Conservation (phyloP, 768 basidiomycete species). For the Lentinula aciculospora region DNA sequence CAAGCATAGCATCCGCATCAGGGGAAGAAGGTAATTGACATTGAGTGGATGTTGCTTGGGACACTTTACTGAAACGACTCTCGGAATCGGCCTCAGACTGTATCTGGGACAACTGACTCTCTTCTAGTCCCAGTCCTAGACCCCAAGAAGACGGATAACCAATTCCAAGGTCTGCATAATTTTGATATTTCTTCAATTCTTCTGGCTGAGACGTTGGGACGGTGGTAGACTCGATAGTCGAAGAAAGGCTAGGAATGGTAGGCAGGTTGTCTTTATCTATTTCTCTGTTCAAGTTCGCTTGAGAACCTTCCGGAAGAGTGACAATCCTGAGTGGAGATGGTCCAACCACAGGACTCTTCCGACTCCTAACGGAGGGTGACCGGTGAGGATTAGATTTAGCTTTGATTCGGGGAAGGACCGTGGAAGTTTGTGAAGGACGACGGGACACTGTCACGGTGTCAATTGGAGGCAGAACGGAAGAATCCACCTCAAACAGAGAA, state of each 20-base stretch:
- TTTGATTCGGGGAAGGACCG: conserved; percentile 6
- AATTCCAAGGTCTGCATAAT: conserved; percentile 14
- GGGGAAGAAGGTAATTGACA: not conserved
- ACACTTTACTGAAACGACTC: not conserved
- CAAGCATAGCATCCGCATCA: conserved; percentile 27
- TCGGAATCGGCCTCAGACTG: not conserved
- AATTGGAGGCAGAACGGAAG: conserved; percentile 5
- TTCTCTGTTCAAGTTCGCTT: conserved; percentile 10
- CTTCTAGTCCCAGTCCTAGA: not conserved
- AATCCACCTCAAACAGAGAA: not conserved
- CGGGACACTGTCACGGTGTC: not conserved
- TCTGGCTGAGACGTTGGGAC: not conserved
- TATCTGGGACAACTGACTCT: not conserved
- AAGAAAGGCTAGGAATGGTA: not conserved
- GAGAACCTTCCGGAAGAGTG: conserved; percentile 30
- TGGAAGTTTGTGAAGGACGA: conserved; percentile 9
- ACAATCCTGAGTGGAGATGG: conserved; percentile 43
- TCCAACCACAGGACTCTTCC: conserved; percentile 31
- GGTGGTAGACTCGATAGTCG: not conserved
- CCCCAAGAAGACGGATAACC: conserved; percentile 11
- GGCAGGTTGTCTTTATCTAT: not conserved
- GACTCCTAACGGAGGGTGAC: conserved; percentile 20
- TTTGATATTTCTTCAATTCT: not conserved
- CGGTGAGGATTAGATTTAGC: conserved; percentile 11
- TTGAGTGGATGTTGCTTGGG: not conserved